Evolutionary conservation across 768 basidiomycete species (phyloP), one percentile per base, ranked within the genome.

Genomic region (Boletus pseudopeckii): DNA sequence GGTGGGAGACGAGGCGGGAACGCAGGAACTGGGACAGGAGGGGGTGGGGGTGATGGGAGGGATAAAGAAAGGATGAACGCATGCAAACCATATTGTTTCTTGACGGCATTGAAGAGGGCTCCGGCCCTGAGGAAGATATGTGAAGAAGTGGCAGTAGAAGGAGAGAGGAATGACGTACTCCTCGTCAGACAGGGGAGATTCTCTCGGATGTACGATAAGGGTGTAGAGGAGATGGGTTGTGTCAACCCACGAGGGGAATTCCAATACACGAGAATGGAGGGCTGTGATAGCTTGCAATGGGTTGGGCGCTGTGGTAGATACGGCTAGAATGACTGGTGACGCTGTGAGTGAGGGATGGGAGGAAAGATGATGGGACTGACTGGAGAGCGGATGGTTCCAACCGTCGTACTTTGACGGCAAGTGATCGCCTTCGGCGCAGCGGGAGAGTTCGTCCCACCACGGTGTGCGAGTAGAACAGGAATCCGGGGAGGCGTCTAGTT

Each of bases 361-460:
- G 11, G 54, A 49, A 34, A 62, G 45, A 40, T 17, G 28, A 45
- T 9, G 37, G 34, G 45, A 78, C 88, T 53, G 64, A 92, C 91
- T 71, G 22, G 91, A 83, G 44, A 84, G 81, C 45, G 91, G 91
- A 71, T 93, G 91, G 63, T 92, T 93, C 91, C 91, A 93, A 44
- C 82, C 86, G 64, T 93, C 91, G 1, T 72, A 65, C 64, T 77
- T 84, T 33, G 80, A 81, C 10, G 91, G 91, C 10, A 85, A 75
- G 67, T 82, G 77, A 63, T 92, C 89, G 1, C 88, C 89, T 65
- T 92, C 86, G 1, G 80, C 77, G 67, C 91, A 93, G 11, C 82
- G 77, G 61, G 79, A 76, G 37, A 93, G 76, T 65, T 93, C 91
- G 57, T 90, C 86, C 91, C 91, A 93, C 91, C 91, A 93, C 1